Base-by-base conservation (phyloP, 2,329 filamentous ascomycete species). In the Stachybotrys chlorohalonatus region DNA sequence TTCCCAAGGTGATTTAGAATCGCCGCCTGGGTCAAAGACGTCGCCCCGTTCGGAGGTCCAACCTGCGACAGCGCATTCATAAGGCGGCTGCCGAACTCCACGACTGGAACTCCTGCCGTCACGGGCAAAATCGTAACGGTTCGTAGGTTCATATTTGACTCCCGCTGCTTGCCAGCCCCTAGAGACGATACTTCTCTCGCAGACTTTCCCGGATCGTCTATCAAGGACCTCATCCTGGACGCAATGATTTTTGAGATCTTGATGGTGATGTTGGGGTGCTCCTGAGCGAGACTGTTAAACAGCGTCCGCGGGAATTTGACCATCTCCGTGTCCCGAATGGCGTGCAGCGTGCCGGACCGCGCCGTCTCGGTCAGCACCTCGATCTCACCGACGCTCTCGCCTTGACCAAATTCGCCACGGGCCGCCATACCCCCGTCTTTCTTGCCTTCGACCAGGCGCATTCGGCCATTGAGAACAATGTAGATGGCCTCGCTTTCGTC, bases 231-330 rank as follows among this genome's bases (percentile, higher is more conserved):
- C 94, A 99, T 97, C 3, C 94, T 85, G 42, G 92, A 91, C 0
- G 94, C 94, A 63, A 99, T 96, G 62, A 99, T 94, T 70, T 97
- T 99, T 1, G 94, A 97, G 31, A 99, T 95, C 70, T 97, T 96
- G 69, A 99, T 97, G 0, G 94, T 97, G 65, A 99, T 99, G 48
- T 91, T 95, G 6, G 94, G 94, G 65, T 99, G 94, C 66, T 99
- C 94, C 66, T 96, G 87, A 0, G 94, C 94, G 53, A 99, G 81
- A 66, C 94, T 99, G 75, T 99, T 99, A 77, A 99, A 99, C 1
- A 99, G 75, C 0, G 90, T 96, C 56, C 93, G 89, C 1, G 94
- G 94, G 57, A 99, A 96, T 64, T 96, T 97, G 56, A 95, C 93
- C 31, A 99, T 75, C 67, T 99, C 94, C 0, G 94, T 97, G 60